phyloP scores from a whole-genome alignment of 495 filamentous ascomycete species.

The Tuber borchii region DNA sequence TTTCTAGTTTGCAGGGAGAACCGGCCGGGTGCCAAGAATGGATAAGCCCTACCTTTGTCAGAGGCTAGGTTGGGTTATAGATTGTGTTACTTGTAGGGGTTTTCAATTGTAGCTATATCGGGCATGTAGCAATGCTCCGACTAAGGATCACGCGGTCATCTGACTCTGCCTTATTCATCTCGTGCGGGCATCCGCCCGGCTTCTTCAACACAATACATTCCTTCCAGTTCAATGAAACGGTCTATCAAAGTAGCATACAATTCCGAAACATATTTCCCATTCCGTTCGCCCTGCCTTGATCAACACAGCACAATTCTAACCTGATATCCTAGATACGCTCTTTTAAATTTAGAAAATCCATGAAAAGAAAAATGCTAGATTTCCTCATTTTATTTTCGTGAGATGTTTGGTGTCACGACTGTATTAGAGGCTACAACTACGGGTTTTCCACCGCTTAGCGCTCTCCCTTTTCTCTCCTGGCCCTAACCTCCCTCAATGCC shows the following conservation, averaged over 20 bases:
- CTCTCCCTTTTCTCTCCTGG: conserved; percentile 70
- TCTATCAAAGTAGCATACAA: not conserved
- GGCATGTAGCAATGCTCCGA: not conserved
- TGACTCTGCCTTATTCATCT: not conserved
- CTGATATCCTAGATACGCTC: not conserved
- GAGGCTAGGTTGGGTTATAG: not conserved
- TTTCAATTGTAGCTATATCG: not conserved
- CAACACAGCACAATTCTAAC: not conserved
- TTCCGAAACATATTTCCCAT: conserved; percentile 5
- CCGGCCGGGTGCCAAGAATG: not conserved
- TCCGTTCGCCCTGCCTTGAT: conserved; percentile 5
- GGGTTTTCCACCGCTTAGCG: conserved; percentile 47
- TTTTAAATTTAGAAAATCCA: conserved; percentile 7
- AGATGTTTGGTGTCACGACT: not conserved
- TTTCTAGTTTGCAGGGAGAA: not conserved
- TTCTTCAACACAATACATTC: not conserved
- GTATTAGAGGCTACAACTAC: not conserved
- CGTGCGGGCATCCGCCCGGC: not conserved
- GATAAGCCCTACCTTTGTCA: not conserved
- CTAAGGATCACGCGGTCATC: not conserved
- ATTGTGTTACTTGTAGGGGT: not conserved
- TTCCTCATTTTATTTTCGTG: not conserved
- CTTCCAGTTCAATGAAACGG: not conserved
- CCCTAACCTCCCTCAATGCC: conserved; percentile 87
- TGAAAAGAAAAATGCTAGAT: conserved; percentile 10